phyloP scores from a whole-genome alignment of 805 yeast species.

The Wickerhamiella occidentalis region DNA sequence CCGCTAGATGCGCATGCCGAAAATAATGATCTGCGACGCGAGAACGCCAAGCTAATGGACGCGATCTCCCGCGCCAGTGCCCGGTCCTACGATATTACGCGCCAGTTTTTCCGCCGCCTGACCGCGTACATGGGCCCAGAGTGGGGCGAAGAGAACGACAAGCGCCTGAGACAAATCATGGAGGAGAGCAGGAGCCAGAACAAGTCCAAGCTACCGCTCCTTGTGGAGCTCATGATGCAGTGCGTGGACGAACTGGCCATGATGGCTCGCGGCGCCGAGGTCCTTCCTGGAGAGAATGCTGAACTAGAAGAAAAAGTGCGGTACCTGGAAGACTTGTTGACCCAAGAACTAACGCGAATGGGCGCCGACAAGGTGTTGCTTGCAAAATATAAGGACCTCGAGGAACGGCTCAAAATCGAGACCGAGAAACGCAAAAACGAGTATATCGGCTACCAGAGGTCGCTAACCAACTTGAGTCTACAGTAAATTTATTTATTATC shows the following conservation, averaged over 20 bases:
- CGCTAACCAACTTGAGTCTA: slow-evolving; percentile 9
- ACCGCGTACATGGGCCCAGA: slow-evolving; percentile 19
- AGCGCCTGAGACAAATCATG: slow-evolving; percentile 16
- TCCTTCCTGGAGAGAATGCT: slow-evolving; percentile 10
- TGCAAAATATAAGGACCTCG: slow-evolving; percentile 18
- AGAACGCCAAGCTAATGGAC: slow-evolving; percentile 7
- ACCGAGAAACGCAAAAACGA: slow-evolving; percentile 20
- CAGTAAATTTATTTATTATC: slow-evolving; percentile 5
- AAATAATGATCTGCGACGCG: neutral
- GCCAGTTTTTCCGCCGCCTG: slow-evolving; percentile 17
- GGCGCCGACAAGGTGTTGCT: slow-evolving; percentile 20
- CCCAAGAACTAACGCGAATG: slow-evolving; percentile 12
- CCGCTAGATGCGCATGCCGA: slow-evolving; percentile 7
- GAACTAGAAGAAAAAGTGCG: slow-evolving; percentile 16
- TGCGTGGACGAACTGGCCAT: slow-evolving; percentile 17
- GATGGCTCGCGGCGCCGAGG: slow-evolving; percentile 9
- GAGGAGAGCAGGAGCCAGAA: slow-evolving; percentile 11
- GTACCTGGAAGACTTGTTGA: slow-evolving; percentile 16
- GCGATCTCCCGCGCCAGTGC: slow-evolving; percentile 6
- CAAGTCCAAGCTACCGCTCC: slow-evolving; percentile 18
- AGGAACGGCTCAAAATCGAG: slow-evolving; percentile 15
- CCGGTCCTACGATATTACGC: slow-evolving; percentile 15
- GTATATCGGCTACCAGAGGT: slow-evolving; percentile 14
- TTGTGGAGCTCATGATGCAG: slow-evolving; percentile 16
- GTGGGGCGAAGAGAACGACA: slow-evolving; percentile 16